phyloP scores from a whole-genome alignment of 768 basidiomycete genomes.

The Macrolepiota fuliginosa region DNA sequence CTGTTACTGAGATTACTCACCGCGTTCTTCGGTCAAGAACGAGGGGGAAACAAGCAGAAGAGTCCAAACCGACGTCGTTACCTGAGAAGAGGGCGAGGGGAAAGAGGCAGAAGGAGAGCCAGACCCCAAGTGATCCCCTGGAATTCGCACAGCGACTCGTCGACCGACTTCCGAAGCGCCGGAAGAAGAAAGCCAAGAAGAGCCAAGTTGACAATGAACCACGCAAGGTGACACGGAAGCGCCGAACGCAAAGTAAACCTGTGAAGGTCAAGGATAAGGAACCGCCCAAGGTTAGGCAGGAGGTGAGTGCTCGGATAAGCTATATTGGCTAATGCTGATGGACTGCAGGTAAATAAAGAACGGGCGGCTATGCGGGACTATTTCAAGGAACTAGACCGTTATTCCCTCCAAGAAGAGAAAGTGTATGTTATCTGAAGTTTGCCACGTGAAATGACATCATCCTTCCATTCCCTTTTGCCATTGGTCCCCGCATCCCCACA shows the following conservation, averaged over 20 bases:
- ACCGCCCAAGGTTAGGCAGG: constrained; percentile 12
- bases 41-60: constrained; percentile 11
- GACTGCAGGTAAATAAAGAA: constrained; percentile 40
- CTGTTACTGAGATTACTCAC: constrained; percentile 12
- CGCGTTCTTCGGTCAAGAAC: constrained; percentile 18
- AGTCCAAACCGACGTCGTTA: neutral
- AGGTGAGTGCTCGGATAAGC: constrained; percentile 15
- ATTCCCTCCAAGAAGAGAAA: constrained; percentile 54
- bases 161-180: constrained; percentile 12
- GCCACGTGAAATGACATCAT: constrained; percentile 15
- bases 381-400: constrained; percentile 49
- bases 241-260: neutral
- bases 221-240: constrained; percentile 15
- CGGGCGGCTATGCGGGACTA: constrained; percentile 53
- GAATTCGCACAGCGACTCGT: constrained; percentile 7
- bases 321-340: neutral
- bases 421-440: constrained; percentile 52
- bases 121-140: constrained; percentile 9
- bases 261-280: constrained; percentile 12
- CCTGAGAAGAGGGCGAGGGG: neutral
- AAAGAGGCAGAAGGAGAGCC: constrained; percentile 9
- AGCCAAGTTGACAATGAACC: constrained; percentile 5
- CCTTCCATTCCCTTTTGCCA: neutral
- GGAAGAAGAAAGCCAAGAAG: constrained; percentile 14
- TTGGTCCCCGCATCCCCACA: constrained; percentile 6